phyloP scores from a whole-genome alignment of 129 eudicot genomes.

The Daucus carota region DNA sequence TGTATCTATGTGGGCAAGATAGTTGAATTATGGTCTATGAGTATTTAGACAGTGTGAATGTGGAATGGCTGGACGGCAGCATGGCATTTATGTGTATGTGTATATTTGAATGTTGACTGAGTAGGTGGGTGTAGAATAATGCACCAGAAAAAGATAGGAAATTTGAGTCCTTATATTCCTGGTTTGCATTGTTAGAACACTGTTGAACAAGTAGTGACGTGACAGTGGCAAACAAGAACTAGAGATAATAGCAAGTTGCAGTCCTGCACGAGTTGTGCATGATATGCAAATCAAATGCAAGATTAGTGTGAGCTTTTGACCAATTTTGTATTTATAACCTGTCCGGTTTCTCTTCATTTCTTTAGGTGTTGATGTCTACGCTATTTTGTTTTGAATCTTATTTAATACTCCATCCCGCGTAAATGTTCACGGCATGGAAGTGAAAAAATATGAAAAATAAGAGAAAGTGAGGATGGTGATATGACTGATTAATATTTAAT shows the following conservation, averaged over 20 bases:
- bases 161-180: neutral
- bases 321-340: neutral
- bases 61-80: neutral
- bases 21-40: constrained; percentile 12
- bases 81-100: neutral
- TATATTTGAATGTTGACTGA: constrained; percentile 5
- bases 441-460: no score
- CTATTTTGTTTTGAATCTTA: neutral
- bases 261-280: neutral
- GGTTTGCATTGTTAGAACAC: neutral
- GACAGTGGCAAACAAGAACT: neutral
- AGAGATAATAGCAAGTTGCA: neutral
- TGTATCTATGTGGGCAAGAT: neutral
- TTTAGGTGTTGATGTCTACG: no score
- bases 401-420: no score
- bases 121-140: constrained; percentile 5
- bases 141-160: neutral
- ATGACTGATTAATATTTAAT: no score
- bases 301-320: neutral
- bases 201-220: neutral
- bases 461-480: no score
- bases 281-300: neutral
- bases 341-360: neutral
- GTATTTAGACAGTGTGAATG: constrained; percentile 19
- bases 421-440: no score